Base-by-base conservation (phyloP, 257 asterid genomes). In the Fraxinus excelsior region DNA sequence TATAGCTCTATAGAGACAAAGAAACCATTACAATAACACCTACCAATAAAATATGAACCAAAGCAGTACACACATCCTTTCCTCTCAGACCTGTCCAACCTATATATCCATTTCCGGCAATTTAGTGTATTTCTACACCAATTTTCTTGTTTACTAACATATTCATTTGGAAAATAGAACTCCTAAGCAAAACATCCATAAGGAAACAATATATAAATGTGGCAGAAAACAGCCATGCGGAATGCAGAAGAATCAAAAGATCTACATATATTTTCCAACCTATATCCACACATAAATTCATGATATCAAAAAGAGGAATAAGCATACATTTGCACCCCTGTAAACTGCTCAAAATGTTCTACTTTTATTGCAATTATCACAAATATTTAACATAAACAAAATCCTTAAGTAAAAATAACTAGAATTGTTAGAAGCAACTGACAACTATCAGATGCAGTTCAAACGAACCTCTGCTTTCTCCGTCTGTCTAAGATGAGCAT, bases 381-480 rank as follows among this genome's bases (percentile, higher is more conserved):
- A 74, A 44, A 80, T 38, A 44, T n/a, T 38, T 5, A 38, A 70
- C 18, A 16, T 1, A 38, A 11, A n/a, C 53, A 70, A 56, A 16
- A 44, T 40, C 28, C n/a, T 34, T 62, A 66, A 51, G 56, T n/a
- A 51, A 74, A 74, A 60, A 69, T 79, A 62, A 60, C 53, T 44
- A 10, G 66, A 10, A 14, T 68, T 23, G 29, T 40, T 26, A 4
- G 60, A 51, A 67, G 58, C 16, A 62, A 67, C 40, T 35, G 21
- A 67, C 67, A 72, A 79, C 49, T 71, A 73, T 74, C 19, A 66
- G 56, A 60, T 21, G 42, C 71, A 58, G 56, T 10, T 62, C 14
- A 62, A 62, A 70, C 91, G 58, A 49, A 86, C 95, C 91, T 92
- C 87, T 51, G 96, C 94, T 77, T 86, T 85, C 81, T 88, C 91